Base-by-base conservation (phyloP, 805 yeast species). In the Spathaspora hagerdaliae region DNA sequence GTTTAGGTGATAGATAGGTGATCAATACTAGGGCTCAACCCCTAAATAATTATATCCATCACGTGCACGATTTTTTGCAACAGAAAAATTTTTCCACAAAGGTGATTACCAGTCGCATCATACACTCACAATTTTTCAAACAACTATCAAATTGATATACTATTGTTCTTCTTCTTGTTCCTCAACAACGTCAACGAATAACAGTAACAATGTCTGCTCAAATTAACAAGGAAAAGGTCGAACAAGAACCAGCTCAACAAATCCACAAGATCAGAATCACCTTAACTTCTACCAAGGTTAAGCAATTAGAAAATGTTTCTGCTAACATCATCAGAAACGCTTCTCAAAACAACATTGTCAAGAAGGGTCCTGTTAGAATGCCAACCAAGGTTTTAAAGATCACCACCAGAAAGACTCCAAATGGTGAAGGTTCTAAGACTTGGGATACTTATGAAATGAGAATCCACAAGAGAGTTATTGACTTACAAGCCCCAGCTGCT, bases 341-440 rank as follows among this genome's bases (percentile, higher is more conserved):
- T 74, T 79, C 78, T 74, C 80, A 79, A 73, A 76, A 82, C 78
- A 75, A 85, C 66, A 81, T 91, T 69, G 81, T 77, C 74, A 90
- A 89, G 85, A 92, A 90, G 83, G 99, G 99, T 73, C 99, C 99
- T 64, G 96, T 94, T 71, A 91, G 99, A 87, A 78, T 94, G 81
- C 99, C 99, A 82, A 94, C 99, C 78, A 94, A 91, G 87, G 94
- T 87, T 65, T 87, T 94, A 71, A 89, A 87, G 79, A 82, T 94
- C 80, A 82, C 96, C 79, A 94, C 99, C 87, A 90, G 99, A 88
- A 94, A 94, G 91, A 87, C 99, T 72, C 99, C 99, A 71, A 95
- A 95, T 78, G 99, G 99, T 94, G 97, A 94, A 83, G 99, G 99
- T 94, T 94, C 99, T 65, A 94, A 94, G 92, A 94, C 99, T 68